Percentiles rank a stretch among this genome's conserved stretches.
These are phyloP conservation scores for Phytophthora melonis DNA, from an alignment of 352 stramenopile genomes.

Conservation along the genomic window DNA sequence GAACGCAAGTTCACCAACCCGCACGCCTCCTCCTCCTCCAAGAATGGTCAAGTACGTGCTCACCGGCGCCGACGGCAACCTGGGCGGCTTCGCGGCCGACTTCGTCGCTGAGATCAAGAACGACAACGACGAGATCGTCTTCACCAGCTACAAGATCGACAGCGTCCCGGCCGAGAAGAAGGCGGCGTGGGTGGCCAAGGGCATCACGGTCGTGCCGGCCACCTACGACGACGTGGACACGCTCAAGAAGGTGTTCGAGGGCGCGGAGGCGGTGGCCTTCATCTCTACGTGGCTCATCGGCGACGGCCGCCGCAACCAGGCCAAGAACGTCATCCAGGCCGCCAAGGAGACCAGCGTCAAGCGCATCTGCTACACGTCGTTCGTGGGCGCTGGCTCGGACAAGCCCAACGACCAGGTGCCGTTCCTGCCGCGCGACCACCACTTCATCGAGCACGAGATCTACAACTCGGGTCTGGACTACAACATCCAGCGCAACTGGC, in stretches of 20 bases:
- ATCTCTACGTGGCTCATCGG: conserved; percentile 43
- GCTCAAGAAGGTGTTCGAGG: conserved; percentile 33
- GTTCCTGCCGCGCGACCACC: conserved; percentile 37
- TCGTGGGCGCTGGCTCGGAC: conserved; percentile 23
- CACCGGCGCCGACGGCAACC: conserved; percentile 26
- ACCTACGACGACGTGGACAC: conserved; percentile 34
- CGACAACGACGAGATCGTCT: conserved; percentile 20
- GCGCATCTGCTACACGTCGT: conserved; percentile 34
- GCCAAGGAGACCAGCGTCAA: conserved; percentile 33
- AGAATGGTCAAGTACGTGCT: conserved; percentile 28
- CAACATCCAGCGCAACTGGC: conserved; percentile 41
- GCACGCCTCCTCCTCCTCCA: not conserved
- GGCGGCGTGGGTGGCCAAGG: conserved; percentile 28
- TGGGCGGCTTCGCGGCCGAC: conserved; percentile 22
- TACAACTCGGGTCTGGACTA: conserved; percentile 20
- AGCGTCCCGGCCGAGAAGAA: conserved; percentile 17
- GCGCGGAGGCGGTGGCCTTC: conserved; percentile 26
- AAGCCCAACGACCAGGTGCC: conserved; percentile 33
- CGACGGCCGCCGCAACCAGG: conserved; percentile 33
- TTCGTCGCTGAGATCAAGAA: conserved; percentile 18
- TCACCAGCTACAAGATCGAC: conserved; percentile 26
- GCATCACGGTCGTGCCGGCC: conserved; percentile 25
- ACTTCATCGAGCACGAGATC: conserved; percentile 37
- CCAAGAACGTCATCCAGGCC: conserved; percentile 27
- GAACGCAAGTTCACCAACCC: conserved; percentile 9